Evolutionary conservation across 352 stramenopile genomes (phyloP).

Genomic region (Thraustotheca clavata): DNA sequence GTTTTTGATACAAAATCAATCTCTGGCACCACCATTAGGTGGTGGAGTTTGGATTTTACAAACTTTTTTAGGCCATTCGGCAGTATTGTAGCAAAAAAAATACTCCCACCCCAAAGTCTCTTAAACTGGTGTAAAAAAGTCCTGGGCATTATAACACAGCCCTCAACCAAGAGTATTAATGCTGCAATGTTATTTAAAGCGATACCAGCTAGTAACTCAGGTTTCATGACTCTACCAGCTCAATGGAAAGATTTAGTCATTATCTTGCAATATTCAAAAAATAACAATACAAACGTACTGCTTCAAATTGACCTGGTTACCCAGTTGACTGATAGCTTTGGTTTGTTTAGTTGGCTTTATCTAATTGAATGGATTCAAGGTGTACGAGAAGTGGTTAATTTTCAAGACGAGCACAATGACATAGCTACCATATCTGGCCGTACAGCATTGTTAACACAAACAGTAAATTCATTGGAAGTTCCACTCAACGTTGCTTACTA

Average conservation of each 20-base stretch:
- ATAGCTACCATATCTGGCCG: neutral
- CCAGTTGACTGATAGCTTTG: neutral
- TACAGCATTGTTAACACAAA: neutral
- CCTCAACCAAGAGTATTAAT: neutral
- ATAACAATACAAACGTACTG: neutral
- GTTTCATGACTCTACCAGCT: neutral
- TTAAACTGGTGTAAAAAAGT: neutral
- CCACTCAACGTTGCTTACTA: conserved; percentile 15
- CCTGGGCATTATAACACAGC: neutral
- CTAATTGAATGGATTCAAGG: conserved; percentile 9
- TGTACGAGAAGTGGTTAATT: conserved; percentile 10
- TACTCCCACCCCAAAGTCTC: neutral
- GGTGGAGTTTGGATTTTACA: neutral
- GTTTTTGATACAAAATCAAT: neutral
- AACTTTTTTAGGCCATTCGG: neutral
- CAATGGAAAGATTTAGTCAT: neutral
- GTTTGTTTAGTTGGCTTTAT: conserved; percentile 4
- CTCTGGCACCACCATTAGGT: neutral
- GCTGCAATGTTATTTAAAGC: neutral
- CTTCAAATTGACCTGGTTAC: neutral
- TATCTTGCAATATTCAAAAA: neutral
- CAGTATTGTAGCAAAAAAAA: neutral
- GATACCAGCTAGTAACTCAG: neutral
- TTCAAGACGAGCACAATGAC: neutral
- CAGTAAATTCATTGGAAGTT: conserved; percentile 15